Percentiles rank a stretch among this genome's conserved stretches.
phyloP scores from a whole-genome alignment of 169 alveolate species.

The Amoebophrya sp. region DNA sequence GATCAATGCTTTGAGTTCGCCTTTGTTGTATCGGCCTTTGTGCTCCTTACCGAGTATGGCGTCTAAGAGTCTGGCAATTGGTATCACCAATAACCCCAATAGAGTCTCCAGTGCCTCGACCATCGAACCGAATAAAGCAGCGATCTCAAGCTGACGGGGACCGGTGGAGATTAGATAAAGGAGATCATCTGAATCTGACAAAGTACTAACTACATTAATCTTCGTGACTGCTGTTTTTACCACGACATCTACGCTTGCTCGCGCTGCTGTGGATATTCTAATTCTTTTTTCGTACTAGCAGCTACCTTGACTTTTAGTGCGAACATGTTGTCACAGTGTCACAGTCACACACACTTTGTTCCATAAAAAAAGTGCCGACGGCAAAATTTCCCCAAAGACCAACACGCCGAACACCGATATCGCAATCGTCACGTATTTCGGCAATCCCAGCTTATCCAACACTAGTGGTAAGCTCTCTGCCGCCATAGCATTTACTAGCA shows the following conservation, averaged over 20 bases:
- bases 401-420: not conserved
- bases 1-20: constrained; percentile 29
- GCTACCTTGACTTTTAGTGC: too few species aligned
- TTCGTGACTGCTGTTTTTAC: too few species aligned
- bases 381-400: constrained; percentile 81
- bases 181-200: too few species aligned
- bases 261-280: too few species aligned
- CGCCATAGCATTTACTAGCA: constrained; percentile 73
- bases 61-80: constrained; percentile 31
- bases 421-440: not conserved
- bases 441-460: constrained; percentile 71
- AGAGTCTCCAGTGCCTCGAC: constrained; percentile 43
- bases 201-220: too few species aligned
- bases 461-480: constrained; percentile 80
- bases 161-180: too few species aligned
- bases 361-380: constrained; percentile 81
- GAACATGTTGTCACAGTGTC: too few species aligned
- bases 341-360: too few species aligned
- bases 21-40: constrained; percentile 33
- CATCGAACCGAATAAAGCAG: constrained; percentile 63
- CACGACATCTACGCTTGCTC: too few species aligned
- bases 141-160: constrained; percentile 73
- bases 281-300: too few species aligned
- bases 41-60: constrained; percentile 31
- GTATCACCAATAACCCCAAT: not conserved